Base-by-base conservation (phyloP, 23 red algal species). In the Agarophyton chilense region DNA sequence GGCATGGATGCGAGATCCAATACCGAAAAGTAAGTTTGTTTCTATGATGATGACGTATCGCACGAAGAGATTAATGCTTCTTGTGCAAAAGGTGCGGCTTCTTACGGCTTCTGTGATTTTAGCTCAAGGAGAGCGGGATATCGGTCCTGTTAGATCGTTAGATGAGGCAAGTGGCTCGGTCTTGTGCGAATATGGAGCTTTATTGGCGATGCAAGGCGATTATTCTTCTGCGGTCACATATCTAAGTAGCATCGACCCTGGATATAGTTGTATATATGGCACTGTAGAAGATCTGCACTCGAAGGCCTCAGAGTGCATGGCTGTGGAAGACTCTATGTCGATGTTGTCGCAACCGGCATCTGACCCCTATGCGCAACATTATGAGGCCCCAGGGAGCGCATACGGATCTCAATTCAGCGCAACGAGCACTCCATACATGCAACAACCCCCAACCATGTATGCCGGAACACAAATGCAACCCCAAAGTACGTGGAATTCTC, bases 81-180 rank as follows among this genome's bases (percentile, higher is more conserved):
- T 86, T 36, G 91, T 94, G 4, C 70, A 84, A 39, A 86, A 70
- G 56, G 82, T 94, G 13, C 91, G 91, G 0, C 47, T 94, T 40
- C 33, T 94, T 16, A 86, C 91, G 2, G 71, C 91, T 40, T 81
- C 91, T 26, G 18, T 63, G 39, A 67, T 53, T 33, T 46, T 86
- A 3, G 52, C 53, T n/a, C 68, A 77, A 54, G 91, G 91, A n/a
- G 91, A 94, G 19, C 80, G 54, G 39, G 81, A 94, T 44, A 79
- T 94, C 26, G 91, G 91, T 72, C 42, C 81, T 21, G 91, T 94
- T 11, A 62, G 81, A 50, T 81, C 91, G 2, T 51, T 84, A 35
- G 91, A 94, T 79, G 81, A 91, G 58, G 61, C 56, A 24, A 91
- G 88, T 56, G 88, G 88, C 10, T 82, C 76, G 16, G 63, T 91